Evolutionary conservation across 257 asterid genomes (phyloP).

Genomic region (Solanum pinnatisectum): DNA sequence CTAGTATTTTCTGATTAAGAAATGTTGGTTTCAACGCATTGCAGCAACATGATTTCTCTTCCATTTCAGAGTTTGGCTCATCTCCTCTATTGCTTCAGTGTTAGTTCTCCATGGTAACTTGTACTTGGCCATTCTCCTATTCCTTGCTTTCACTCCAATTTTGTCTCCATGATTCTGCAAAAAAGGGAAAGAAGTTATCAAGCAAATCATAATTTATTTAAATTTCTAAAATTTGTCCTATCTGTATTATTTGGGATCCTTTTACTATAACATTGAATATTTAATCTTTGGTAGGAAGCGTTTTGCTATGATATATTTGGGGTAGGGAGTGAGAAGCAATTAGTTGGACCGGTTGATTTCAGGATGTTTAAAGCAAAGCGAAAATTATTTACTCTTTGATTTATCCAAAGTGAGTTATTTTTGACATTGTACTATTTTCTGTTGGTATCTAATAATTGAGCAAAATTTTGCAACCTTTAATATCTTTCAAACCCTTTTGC

Average conservation of each 20-base stretch:
- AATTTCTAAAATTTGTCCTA: not conserved
- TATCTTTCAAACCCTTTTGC: not conserved
- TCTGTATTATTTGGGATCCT: not conserved
- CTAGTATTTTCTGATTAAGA: not conserved
- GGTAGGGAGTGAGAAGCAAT: not conserved
- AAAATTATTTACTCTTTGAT: not conserved
- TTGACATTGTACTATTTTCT: not conserved
- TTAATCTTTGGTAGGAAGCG: not conserved
- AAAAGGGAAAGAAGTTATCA: not conserved
- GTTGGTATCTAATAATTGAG: not conserved
- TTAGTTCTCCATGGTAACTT: constrained; percentile 12
- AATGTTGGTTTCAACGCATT: not conserved
- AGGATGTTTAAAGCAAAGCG: not conserved
- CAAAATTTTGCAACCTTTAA: not conserved
- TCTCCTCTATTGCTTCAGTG: not conserved
- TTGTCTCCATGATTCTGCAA: constrained; percentile 10
- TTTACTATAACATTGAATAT: not conserved
- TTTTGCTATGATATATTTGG: not conserved
- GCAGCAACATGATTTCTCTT: constrained; percentile 12
- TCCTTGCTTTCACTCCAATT: constrained; percentile 11
- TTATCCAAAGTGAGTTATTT: not conserved
- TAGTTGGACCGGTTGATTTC: not conserved
- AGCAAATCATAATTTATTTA: not conserved
- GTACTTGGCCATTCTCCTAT: constrained; percentile 2
- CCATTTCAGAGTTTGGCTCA: constrained; percentile 13